These are phyloP conservation scores for Ustilago trichophora DNA, from an alignment of 1,284 basidiomycete species.

Conservation along the genomic window DNA sequence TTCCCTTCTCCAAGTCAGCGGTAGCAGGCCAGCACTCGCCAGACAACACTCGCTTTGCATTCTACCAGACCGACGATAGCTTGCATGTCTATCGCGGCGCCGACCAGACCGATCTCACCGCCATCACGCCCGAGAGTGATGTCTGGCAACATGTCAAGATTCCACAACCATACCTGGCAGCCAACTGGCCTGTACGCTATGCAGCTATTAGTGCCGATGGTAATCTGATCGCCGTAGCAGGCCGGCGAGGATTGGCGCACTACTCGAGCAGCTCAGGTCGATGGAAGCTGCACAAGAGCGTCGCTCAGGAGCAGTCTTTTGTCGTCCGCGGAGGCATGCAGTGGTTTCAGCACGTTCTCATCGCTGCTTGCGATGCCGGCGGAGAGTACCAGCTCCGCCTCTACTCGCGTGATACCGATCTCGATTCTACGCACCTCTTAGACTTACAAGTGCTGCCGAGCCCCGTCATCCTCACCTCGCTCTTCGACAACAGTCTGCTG, in stretches of 20 bases:
- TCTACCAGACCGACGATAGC: conserved; percentile 92
- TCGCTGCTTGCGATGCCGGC: conserved; percentile 76
- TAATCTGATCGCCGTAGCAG: conserved; percentile 89
- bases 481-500: conserved; percentile 95
- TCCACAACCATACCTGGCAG: conserved; percentile 85
- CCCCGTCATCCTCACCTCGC: conserved; percentile 69
- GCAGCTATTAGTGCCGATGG: conserved; percentile 92
- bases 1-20: conserved; percentile 92
- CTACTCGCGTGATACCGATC: conserved; percentile 91
- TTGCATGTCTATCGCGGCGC: conserved; percentile 94
- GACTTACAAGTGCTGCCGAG: conserved; percentile 82
- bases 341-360: conserved; percentile 96
- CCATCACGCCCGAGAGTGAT: conserved; percentile 98
- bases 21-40: conserved; percentile 90
- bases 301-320: conserved; percentile 89
- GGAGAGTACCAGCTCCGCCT: conserved; percentile 74
- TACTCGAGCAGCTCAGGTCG: conserved; percentile 91
- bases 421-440: conserved; percentile 85
- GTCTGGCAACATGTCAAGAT: conserved; percentile 74
- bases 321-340: conserved; percentile 87
- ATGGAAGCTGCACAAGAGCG: conserved; percentile 89
- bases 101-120: conserved; percentile 96
- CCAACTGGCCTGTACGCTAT: conserved; percentile 94
- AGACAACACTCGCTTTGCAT: conserved; percentile 91
- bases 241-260: conserved; percentile 87